A percentile compares a stretch with the other conserved stretches of the same genome.
phyloP scores from a whole-genome alignment of 2,329 filamentous ascomycete species.

The Daldinia sp. region DNA sequence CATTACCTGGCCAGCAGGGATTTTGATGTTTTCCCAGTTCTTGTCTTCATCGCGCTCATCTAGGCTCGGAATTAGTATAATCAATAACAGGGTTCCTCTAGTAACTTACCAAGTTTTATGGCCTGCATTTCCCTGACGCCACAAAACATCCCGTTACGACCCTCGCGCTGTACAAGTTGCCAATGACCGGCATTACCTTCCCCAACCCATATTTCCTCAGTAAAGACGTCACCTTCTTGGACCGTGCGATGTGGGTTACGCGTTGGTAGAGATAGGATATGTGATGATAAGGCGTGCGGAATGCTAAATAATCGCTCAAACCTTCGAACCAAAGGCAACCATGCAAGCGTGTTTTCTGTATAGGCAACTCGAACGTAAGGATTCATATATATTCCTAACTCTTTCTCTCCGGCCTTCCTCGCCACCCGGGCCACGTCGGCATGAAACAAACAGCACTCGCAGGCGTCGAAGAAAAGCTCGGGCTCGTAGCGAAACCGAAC shows the following conservation, averaged over 20 bases:
- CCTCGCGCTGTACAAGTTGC: constrained; percentile 58
- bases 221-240: constrained; percentile 65
- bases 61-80: constrained; percentile 15
- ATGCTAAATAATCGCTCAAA: constrained; percentile 74
- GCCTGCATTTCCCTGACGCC: constrained; percentile 64
- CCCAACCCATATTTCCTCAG: constrained; percentile 64
- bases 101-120: constrained; percentile 45
- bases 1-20: constrained; percentile 52
- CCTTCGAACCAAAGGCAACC: constrained; percentile 70
- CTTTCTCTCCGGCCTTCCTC: constrained; percentile 53
- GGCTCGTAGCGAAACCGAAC: constrained; percentile 69
- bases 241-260: constrained; percentile 72
- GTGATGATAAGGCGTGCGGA: constrained; percentile 69
- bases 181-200: constrained; percentile 53
- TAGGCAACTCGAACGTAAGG: constrained; percentile 81
- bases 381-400: constrained; percentile 77
- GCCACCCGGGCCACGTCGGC: constrained; percentile 60
- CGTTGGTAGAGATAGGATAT: constrained; percentile 67
- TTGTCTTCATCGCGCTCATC: constrained; percentile 49
- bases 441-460: constrained; percentile 72
- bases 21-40: constrained; percentile 54
- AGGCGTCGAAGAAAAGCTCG: constrained; percentile 72
- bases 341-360: constrained; percentile 65
- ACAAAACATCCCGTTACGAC: constrained; percentile 67
- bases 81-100: not conserved